Evolutionary conservation across 495 filamentous ascomycete species (phyloP), one percentile per base, ranked within the genome.

Genomic region (Penicillium fimorum): DNA sequence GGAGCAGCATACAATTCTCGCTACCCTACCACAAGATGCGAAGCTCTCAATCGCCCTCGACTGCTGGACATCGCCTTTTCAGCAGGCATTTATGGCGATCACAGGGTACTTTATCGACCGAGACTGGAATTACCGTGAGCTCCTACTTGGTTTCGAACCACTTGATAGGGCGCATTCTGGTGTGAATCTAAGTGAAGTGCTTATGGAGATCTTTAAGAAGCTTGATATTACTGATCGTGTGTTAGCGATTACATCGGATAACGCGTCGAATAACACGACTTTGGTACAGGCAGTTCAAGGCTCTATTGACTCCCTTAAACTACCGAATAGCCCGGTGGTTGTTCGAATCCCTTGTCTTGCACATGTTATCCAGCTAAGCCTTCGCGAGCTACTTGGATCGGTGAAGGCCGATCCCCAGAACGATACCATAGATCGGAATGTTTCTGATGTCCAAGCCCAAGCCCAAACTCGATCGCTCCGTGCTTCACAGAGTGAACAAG

Each of bases 121-220:
- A 27, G 25, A 27, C 25, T 68, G 64, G 64, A 53, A 54, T 11
- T 68, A 68, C 24, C 48, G 18, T 11, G 51, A 63, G 58, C 13
- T 63, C 3, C 41, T 68, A 8, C 59, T 68, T 60, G 44, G 60
- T 2, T 68, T 68, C 54, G 35, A 68, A 20, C 58, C 30, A 11
- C 13, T 65, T 35, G 27, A 52, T 56, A 29, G 53, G 2, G 2
- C 13, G 11, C 25, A 67, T 56, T 49, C 55, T 37, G 37, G 49
- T 5, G 32, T 11, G 0, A 57, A 66, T 43, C 41, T 66, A 18
- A 55, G 56, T 41, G 12, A 13, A 17, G 49, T 62, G 1, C 18
- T 67, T 13, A 11, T 67, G 12, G 1, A 61, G 5, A 43, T 44
- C 11, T 51, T 67, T 18, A 1, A 55, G 24, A 27, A 63, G 29